A percentile compares a stretch with the other conserved stretches of the same genome.
Conservation (phyloP, 495 filamentous ascomycete genomes). For the Lophiotrema nucula region DNA sequence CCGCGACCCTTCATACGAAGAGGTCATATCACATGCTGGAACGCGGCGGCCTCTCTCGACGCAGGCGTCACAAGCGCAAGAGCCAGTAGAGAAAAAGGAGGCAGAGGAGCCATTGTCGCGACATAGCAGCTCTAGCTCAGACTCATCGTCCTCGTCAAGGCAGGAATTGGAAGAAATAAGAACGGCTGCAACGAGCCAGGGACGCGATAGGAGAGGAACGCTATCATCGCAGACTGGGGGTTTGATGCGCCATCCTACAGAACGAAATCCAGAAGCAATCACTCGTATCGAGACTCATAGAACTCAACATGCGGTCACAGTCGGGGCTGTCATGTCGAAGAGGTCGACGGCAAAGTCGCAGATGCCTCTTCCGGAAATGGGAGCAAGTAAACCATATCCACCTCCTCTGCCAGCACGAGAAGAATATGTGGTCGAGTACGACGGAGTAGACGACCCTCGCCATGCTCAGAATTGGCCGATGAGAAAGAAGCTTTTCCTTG, state of each 20-base stretch:
- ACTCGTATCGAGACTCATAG: constrained; percentile 24
- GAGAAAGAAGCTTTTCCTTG: constrained; percentile 42
- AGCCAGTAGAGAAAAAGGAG: neutral
- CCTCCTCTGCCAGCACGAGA: constrained; percentile 38
- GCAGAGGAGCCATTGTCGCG: constrained; percentile 2
- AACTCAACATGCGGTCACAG: constrained; percentile 10
- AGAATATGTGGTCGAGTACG: constrained; percentile 55
- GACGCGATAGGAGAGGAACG: neutral
- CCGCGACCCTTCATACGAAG: neutral
- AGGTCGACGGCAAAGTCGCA: neutral
- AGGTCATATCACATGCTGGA: constrained; percentile 4
- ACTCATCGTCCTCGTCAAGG: neutral
- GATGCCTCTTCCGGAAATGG: constrained; percentile 31
- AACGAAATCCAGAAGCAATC: constrained; percentile 22
- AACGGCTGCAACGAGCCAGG: neutral
- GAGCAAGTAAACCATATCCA: constrained; percentile 43
- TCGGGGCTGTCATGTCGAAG: neutral
- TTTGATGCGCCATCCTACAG: constrained; percentile 18
- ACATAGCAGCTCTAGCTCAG: constrained; percentile 3
- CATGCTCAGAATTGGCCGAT: constrained; percentile 56
- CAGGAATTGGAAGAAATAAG: constrained; percentile 1
- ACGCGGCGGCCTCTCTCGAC: too few species aligned
- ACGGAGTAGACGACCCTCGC: constrained; percentile 49
- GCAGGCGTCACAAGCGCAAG: neutral
- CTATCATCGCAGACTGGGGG: neutral